Base-by-base conservation (phyloP, 257 asterid species). In the Marsdenia floribunda region DNA sequence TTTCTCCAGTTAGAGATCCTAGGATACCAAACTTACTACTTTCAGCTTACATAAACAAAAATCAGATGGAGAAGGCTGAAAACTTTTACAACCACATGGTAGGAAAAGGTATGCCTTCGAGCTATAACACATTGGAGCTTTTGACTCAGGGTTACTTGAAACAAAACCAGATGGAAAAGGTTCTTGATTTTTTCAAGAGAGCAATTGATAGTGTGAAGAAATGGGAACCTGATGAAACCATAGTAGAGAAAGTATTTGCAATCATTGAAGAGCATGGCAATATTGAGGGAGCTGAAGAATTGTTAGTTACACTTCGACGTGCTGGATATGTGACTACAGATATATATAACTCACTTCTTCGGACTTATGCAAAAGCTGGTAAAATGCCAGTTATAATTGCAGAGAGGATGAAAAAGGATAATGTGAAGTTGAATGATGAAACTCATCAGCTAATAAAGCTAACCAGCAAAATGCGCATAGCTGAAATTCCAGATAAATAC, bases 91-190 rank as follows among this genome's bases (percentile, higher is more conserved):
- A 77, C 26, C 84, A 83, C 75, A 89, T 86, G 97, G 84, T 80
- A 73, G 69, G 79, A 79, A 87, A 83, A 59, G 92, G 83, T 24
- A 64, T 90, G n/a, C 58, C 85, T 38, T 86, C 86, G 12, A 87
- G 94, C 50, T 95, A 91, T 52, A 90, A 96, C 26, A 95, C 99
- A 5, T 89, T 96, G 96, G 96, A 85, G 93, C 92, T 95, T 84
- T 83, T 95, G 24, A 89, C 98, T 14, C 80, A 87, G 86, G 96
- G 96, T 73, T 89, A 90, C 76, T 65, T 87, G 94, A 92, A 90
- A 77, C 86, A 78, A 75, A 80, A 80, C 78, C 78, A 80, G 80
- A 59, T 79, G 21, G 83, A 85, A 0, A 87, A 82, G 76, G 94
- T 73, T 74, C 79, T 90, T 1, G 91, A 84, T 22, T 92, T 83